These are phyloP conservation scores for Puccinia polysora DNA, from an alignment of 1,284 basidiomycete genomes.

Conservation along the genomic window DNA sequence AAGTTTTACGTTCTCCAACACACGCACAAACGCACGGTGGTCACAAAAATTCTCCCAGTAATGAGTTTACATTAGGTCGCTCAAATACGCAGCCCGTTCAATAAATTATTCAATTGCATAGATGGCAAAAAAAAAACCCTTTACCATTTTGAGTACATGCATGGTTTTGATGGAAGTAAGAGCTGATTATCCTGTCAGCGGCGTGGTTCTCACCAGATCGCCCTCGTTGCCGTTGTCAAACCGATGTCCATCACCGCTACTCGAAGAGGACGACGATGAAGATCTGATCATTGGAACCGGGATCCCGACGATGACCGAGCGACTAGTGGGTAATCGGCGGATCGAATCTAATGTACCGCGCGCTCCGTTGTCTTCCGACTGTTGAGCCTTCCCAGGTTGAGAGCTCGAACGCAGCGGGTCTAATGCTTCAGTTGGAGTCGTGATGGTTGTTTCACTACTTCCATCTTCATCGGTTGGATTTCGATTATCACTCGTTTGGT, in stretches of 20 bases:
- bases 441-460: not conserved
- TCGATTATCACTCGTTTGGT: constrained; percentile 25
- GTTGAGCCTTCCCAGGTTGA: not conserved
- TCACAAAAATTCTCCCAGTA: too few relatives aligned
- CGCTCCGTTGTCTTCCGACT: not conserved
- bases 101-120: too few relatives aligned
- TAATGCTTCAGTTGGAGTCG: not conserved
- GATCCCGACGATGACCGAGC: constrained; percentile 20
- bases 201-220: not conserved
- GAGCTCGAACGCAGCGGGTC: not conserved
- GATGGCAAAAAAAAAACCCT: too few relatives aligned
- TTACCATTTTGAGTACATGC: too few relatives aligned
- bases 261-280: constrained; percentile 17
- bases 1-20: too few relatives aligned
- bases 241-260: constrained; percentile 4
- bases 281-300: constrained; percentile 21
- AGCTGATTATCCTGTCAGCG: too few relatives aligned
- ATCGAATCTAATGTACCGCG: not conserved
- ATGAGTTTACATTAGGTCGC: too few relatives aligned
- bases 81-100: too few relatives aligned
- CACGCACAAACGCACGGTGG: too few relatives aligned
- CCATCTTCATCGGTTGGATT: not conserved
- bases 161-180: too few relatives aligned
- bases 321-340: constrained; percentile 11
- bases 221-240: constrained; percentile 9